phyloP scores from a whole-genome alignment of 1,284 basidiomycete species.

The Gymnopus androsaceus region DNA sequence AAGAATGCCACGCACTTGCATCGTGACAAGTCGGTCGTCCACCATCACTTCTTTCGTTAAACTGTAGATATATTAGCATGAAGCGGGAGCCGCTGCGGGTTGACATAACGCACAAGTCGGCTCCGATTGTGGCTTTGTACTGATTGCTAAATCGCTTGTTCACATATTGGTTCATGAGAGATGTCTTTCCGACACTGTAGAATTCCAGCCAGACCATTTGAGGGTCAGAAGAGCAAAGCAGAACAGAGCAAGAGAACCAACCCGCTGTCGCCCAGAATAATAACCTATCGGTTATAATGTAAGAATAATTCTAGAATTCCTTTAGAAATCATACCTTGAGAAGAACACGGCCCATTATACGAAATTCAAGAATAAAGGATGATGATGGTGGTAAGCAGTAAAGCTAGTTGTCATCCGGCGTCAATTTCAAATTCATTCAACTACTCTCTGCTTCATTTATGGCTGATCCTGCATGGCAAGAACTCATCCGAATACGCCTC shows the following conservation, averaged over 20 bases:
- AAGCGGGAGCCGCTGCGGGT: constrained; percentile 13
- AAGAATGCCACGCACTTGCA: constrained; percentile 75
- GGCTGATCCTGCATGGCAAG: constrained; percentile 83
- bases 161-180: constrained; percentile 99
- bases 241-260: constrained; percentile 47
- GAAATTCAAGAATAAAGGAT: too few species aligned
- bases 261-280: constrained; percentile 98
- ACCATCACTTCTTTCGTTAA: constrained; percentile 99
- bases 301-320: constrained; percentile 8
- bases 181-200: constrained; percentile 96
- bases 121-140: constrained; percentile 97
- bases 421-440: too few species aligned
- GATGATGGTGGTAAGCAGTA: constrained; percentile 2
- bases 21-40: constrained; percentile 96
- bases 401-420: constrained; percentile 10
- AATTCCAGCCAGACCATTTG: not conserved
- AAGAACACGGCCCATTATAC: constrained; percentile 89
- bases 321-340: constrained; percentile 68
- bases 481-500: constrained; percentile 73
- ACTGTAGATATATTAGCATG: constrained; percentile 42
- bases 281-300: constrained; percentile 64
- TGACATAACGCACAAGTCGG: constrained; percentile 72
- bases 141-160: constrained; percentile 99
- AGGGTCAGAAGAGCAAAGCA: constrained; percentile 17
- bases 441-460: too few species aligned